Base-by-base conservation (phyloP, 192 early-diverging fungal species). In the Backusella parvicylindrica region DNA sequence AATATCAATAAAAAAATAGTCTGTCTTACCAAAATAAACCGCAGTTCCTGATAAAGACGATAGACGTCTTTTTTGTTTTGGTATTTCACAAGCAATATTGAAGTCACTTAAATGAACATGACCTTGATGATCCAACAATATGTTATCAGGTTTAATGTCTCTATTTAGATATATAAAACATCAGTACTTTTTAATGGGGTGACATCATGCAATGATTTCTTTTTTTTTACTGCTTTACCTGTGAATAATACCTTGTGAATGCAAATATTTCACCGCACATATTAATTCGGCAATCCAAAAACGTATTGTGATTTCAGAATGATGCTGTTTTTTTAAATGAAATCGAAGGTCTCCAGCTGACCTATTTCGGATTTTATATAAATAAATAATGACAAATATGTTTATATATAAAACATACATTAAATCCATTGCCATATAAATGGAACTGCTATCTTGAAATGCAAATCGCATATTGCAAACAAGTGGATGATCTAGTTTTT, bases 81-180 rank as follows among this genome's bases (percentile, higher is more conserved):
- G 72, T 65, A 90, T 86, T 38, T 91, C 86, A 15, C 92, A 93
- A 11, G 96, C 96, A 81, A 99, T 96, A 83, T 99, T 99, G 75
- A 99, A 99, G 80, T 99, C 97, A 33, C 95, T 95, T 79, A 99
- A 79, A 71, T 94, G 93, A 15, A 91, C 94, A 80, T 99, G 96
- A 13, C 97, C 97, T 23, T 81, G 77, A 43, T 88, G 85, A 78
- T 92, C 91, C 71, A 94, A 67, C 56, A 94, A 83, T 9, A 94
- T 87, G 78, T 99, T 98, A 76, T 98, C 94, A 0, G 97, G 97
- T 83, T 98, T 99, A 68, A 99, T 87, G 80, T 99, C 97, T 71
- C 88, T 85, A 49, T n/a, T n/a, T n/a, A n/a, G n/a, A n/a, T n/a
- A n/a, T n/a, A n/a, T n/a, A n/a, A n/a, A n/a, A n/a, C n/a, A n/a